A percentile compares a stretch with the other conserved stretches of the same genome.
Evolutionary conservation across 2,329 filamentous ascomycete species (phyloP).

Genomic region (Celoporthe dispersa): DNA sequence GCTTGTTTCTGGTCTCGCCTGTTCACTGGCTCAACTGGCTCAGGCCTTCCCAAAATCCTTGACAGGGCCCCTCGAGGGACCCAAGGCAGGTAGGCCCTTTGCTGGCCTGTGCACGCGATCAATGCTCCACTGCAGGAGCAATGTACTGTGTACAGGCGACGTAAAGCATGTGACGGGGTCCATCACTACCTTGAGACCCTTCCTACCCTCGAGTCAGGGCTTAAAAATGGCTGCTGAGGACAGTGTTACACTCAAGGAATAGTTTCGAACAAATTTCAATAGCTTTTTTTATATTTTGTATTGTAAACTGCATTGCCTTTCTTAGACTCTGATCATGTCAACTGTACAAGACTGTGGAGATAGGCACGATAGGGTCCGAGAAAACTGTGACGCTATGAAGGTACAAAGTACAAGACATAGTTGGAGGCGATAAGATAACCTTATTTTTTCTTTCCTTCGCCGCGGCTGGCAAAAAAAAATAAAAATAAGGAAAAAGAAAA

Average conservation of each 20-base stretch:
- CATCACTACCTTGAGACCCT: neutral
- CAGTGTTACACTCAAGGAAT: neutral
- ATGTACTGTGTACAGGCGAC: slow-evolving; percentile 9
- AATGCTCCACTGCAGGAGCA: neutral
- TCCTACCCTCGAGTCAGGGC: neutral
- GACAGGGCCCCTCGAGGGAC: slow-evolving; percentile 1
- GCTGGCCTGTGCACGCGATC: slow-evolving; percentile 29
- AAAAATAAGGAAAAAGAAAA: too few relatives aligned
- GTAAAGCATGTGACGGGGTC: slow-evolving; percentile 24
- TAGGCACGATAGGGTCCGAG: neutral
- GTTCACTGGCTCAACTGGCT: neutral
- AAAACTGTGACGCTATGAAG: neutral
- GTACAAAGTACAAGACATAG: neutral
- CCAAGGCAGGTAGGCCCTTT: neutral
- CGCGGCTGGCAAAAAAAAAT: slow-evolving; percentile 5
- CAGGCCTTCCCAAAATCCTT: neutral
- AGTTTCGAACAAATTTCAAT: neutral
- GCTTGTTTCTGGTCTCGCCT: neutral
- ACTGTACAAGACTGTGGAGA: neutral
- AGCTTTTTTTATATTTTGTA: neutral
- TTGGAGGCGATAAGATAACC: slow-evolving; percentile 25
- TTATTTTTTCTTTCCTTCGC: slow-evolving; percentile 22
- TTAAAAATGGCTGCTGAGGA: neutral
- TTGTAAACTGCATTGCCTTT: neutral
- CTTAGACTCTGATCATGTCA: neutral